These are phyloP conservation scores for Candida sakaeoensis DNA, from an alignment of 805 yeast genomes.

Conservation along the genomic window DNA sequence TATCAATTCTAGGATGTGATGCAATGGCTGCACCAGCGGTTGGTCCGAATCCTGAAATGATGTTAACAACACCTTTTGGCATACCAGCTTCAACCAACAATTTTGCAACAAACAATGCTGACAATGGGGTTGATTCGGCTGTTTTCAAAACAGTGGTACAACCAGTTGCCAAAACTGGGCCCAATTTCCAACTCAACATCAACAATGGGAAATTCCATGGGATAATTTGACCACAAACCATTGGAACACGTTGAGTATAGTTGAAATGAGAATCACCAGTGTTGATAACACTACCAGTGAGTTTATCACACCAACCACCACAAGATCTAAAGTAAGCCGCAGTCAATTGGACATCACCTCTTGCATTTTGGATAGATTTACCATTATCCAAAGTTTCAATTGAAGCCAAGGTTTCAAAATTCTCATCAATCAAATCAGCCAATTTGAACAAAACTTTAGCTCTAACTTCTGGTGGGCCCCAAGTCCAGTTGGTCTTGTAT, in stretches of 20 bases:
- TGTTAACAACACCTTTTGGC: slow-evolving; percentile 88
- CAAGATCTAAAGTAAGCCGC: slow-evolving; percentile 72
- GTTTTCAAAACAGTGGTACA: slow-evolving; percentile 84
- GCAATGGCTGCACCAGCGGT: slow-evolving; percentile 80
- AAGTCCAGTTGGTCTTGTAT: slow-evolving; percentile 66
- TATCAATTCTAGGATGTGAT: slow-evolving; percentile 75
- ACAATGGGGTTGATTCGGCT: slow-evolving; percentile 89
- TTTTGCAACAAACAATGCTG: slow-evolving; percentile 72
- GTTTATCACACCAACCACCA: slow-evolving; percentile 91
- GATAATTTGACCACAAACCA: slow-evolving; percentile 72
- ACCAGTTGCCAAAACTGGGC: slow-evolving; percentile 90
- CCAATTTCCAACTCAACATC: slow-evolving; percentile 94
- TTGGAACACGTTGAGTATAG: slow-evolving; percentile 82
- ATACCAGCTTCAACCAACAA: slow-evolving; percentile 78
- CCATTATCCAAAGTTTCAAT: slow-evolving; percentile 91
- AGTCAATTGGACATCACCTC: slow-evolving; percentile 71
- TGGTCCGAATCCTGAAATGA: slow-evolving; percentile 83
- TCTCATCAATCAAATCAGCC: slow-evolving; percentile 72
- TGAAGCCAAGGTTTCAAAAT: slow-evolving; percentile 67
- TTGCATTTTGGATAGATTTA: slow-evolving; percentile 66
- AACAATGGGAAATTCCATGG: slow-evolving; percentile 97
- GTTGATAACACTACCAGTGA: slow-evolving; percentile 70
- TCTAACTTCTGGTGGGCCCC: slow-evolving; percentile 64
- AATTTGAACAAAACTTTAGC: slow-evolving; percentile 61
- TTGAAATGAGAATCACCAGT: slow-evolving; percentile 71